Evolutionary conservation across 2,329 filamentous ascomycete species (phyloP), one percentile per base, ranked within the genome.

Genomic region (Venturia oleaginea): DNA sequence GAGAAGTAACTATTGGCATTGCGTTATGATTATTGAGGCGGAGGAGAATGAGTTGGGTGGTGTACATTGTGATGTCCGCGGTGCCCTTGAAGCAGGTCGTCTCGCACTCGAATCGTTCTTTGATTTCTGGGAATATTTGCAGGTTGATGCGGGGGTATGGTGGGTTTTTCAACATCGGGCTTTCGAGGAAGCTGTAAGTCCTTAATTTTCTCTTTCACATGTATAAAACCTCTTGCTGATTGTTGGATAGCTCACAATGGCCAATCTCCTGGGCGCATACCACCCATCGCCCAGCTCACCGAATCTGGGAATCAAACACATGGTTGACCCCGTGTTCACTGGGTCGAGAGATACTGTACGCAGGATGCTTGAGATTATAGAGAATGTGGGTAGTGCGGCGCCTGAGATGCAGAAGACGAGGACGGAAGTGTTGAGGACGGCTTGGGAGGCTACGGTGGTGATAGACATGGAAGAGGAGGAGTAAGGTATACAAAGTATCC

Each of bases 161-260:
- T 93, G 89, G 89, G 88, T 91, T 0, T 91, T 92, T 68, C 90
- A 91, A 72, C 90, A 92, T 72, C 80, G 90, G 1, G 89, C 89
- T 0, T 92, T 92, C 71, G 80, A 92, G 62, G 89, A 92, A 77
- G 87, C 87, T 38, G 71, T 90, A 84, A 75, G 89, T 89, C 24
- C 15, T 22, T 27, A 24, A n/a, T n/a, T n/a, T 37, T 24, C 1
- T 15, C 59, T 7, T 24, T 22, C n/a, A n/a, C 24, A 30, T 17
- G 19, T 38, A 2, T 4, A 24, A 24, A 17, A n/a, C 32, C 55
- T 32, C n/a, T 38, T 34, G 22, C 40, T 17, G 34, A 57, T 27
- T 38, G 13, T 62, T 6, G 17, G 22, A 19, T 61, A 77, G 75
- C 72, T 77, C 13, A 73, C 76, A 27, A 75, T 76, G 69, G 72